Percentiles rank a stretch among this genome's conserved stretches.
These are phyloP conservation scores for Sicyos baderoa DNA, from an alignment of 306 rosid species.

Conservation along the genomic window DNA sequence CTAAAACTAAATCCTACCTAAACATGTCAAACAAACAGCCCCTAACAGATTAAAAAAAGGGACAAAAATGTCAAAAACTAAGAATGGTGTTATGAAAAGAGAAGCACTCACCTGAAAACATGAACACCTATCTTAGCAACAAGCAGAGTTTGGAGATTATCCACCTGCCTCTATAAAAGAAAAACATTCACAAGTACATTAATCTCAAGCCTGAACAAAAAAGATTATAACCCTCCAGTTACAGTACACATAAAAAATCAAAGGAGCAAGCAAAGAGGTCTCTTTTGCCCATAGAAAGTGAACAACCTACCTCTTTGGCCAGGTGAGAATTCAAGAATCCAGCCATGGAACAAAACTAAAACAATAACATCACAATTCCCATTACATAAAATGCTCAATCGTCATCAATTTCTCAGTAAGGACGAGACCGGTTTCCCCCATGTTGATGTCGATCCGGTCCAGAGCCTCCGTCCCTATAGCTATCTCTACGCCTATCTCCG, in stretches of 20 bases:
- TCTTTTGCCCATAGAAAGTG: slow-evolving; percentile 57
- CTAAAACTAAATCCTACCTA: too few relatives aligned
- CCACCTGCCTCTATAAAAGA: slow-evolving; percentile 85
- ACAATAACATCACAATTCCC: slow-evolving; percentile 68
- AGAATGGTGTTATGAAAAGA: slow-evolving; percentile 37
- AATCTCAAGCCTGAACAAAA: slow-evolving; percentile 47
- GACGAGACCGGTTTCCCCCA: slow-evolving; percentile 88
- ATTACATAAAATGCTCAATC: slow-evolving; percentile 66
- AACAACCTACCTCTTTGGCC: slow-evolving; percentile 92
- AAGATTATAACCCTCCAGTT: slow-evolving; percentile 48
- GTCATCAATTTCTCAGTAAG: slow-evolving; percentile 53
- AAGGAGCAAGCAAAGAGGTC: too few relatives aligned
- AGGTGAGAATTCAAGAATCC: slow-evolving; percentile 69
- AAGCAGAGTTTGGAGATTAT: slow-evolving; percentile 86
- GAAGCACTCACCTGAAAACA: slow-evolving; percentile 91
- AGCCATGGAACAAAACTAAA: slow-evolving; percentile 51
- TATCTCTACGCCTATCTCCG: slow-evolving; percentile 91
- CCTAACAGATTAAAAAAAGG: too few relatives aligned
- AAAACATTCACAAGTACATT: slow-evolving; percentile 75
- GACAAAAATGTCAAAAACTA: too few relatives aligned
- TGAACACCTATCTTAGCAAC: slow-evolving; percentile 96
- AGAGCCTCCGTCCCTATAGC: slow-evolving; percentile 36
- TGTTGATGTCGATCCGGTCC: slow-evolving; percentile 94
- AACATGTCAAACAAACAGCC: too few relatives aligned
- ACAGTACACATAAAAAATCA: slow-evolving; percentile 40